These are phyloP conservation scores for Euphorbia pulcherrima DNA, from an alignment of 345 rosid species.

Conservation along the genomic window DNA sequence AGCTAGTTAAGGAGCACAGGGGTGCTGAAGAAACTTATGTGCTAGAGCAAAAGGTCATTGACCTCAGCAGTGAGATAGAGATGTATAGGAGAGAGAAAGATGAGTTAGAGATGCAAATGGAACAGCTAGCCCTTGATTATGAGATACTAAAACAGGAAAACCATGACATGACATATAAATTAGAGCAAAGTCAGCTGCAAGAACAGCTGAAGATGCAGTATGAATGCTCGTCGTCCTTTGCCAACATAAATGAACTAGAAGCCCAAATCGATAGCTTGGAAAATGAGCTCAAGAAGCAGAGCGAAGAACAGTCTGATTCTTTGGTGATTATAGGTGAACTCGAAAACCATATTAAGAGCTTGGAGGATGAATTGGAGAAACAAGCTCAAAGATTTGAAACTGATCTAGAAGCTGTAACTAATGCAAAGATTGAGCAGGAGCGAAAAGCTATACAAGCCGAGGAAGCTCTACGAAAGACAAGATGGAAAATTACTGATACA, in stretches of 20 bases:
- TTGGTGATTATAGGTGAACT: conserved; percentile 45
- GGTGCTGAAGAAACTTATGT: conserved; percentile 46
- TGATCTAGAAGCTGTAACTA: conserved; percentile 56
- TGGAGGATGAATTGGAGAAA: conserved; percentile 75
- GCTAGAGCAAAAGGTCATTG: conserved; percentile 66
- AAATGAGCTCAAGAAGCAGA: conserved; percentile 24
- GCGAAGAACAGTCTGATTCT: conserved; percentile 26
- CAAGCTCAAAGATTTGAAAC: conserved; percentile 51
- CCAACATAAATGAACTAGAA: conserved; percentile 23
- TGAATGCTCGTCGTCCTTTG: conserved; percentile 54
- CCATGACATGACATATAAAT: conserved; percentile 58
- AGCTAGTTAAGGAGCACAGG: conserved; percentile 62
- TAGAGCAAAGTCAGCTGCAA: conserved; percentile 83
- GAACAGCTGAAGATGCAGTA: conserved; percentile 72
- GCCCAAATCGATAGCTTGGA: conserved; percentile 26
- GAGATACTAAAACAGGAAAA: conserved; percentile 92
- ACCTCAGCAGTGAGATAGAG: conserved; percentile 69
- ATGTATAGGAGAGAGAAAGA: conserved; percentile 72
- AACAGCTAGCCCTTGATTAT: conserved; percentile 91
- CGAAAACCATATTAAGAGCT: conserved; percentile 37
- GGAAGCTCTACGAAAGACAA: conserved; percentile 60
- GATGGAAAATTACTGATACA: conserved; percentile 63
- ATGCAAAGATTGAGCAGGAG: conserved; percentile 62
- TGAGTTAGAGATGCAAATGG: conserved; percentile 86
- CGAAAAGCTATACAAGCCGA: conserved; percentile 81